Conservation (phyloP, 208 protist genomes). For the Perkinsela sp. region DNA sequence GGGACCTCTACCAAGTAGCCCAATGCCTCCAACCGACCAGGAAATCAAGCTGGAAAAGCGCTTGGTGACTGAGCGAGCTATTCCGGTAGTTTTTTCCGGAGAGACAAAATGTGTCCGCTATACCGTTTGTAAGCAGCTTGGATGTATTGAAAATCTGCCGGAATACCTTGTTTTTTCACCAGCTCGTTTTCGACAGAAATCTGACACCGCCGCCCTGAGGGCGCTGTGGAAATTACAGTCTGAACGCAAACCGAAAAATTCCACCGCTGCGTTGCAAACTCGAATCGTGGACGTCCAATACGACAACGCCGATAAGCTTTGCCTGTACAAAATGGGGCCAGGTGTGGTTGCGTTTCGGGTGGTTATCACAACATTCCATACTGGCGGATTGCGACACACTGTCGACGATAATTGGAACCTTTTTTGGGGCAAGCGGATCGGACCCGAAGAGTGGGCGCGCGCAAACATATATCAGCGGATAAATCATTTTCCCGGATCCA, state of each 20-base stretch:
- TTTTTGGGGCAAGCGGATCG: slow-evolving; percentile 62
- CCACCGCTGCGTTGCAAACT: background rate
- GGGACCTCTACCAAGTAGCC: background rate
- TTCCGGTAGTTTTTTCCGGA: background rate
- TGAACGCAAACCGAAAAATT: background rate
- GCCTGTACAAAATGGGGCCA: slow-evolving; percentile 58
- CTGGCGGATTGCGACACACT: slow-evolving; percentile 42
- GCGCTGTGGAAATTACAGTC: background rate
- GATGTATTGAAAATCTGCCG: background rate
- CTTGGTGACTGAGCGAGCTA: background rate
- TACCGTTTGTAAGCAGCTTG: background rate
- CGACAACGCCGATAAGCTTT: slow-evolving; percentile 44
- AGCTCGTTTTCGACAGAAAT: background rate
- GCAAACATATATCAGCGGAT: slow-evolving; percentile 55
- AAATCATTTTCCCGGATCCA: slow-evolving; percentile 68
- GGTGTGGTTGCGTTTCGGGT: slow-evolving; percentile 61
- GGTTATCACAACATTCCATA: slow-evolving; percentile 51
- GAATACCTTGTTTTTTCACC: background rate
- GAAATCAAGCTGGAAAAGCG: background rate
- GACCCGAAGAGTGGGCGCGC: slow-evolving; percentile 26
- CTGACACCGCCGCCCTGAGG: background rate
- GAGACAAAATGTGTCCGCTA: background rate
- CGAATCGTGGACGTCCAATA: slow-evolving; percentile 12
- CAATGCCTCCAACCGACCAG: background rate
- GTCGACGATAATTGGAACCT: slow-evolving; percentile 31